These are phyloP conservation scores for Beauveria brongniartii DNA, from an alignment of 2,329 filamentous ascomycete species.

Conservation along the genomic window DNA sequence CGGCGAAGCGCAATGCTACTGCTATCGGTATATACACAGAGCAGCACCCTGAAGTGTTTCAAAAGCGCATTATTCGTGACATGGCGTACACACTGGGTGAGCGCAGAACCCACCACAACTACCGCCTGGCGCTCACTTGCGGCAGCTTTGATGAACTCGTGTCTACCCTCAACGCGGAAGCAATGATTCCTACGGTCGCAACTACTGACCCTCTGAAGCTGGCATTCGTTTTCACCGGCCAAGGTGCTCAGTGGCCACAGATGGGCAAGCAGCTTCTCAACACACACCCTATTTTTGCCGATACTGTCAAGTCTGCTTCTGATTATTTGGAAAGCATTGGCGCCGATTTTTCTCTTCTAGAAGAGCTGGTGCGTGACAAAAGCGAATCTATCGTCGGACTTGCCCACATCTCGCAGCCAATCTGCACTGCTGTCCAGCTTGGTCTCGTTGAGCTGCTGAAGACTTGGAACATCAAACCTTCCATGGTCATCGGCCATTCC, in stretches of 20 bases:
- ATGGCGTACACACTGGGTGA: conserved; percentile 41
- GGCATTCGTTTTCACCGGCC: conserved; percentile 31
- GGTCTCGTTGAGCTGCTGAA: conserved; percentile 35
- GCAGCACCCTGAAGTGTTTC: conserved; percentile 34
- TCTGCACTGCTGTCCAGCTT: conserved; percentile 40
- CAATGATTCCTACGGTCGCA: conserved; percentile 12
- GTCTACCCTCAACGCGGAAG: conserved; percentile 4
- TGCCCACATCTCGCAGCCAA: conserved; percentile 36
- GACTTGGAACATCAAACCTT: conserved; percentile 34
- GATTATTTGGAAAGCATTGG: conserved; percentile 26
- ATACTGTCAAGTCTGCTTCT: conserved; percentile 24
- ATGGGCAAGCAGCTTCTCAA: conserved; percentile 31
- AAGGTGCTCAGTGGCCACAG: conserved; percentile 30
- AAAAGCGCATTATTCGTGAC: conserved; percentile 35
- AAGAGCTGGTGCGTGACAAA: conserved; percentile 29
- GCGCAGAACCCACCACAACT: conserved; percentile 34
- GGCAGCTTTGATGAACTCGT: conserved; percentile 35
- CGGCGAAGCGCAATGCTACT: conserved; percentile 22
- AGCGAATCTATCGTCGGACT: conserved; percentile 26
- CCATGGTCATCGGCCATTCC: conserved; percentile 36
- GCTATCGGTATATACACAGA: conserved; percentile 31
- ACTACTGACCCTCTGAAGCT: conserved; percentile 16
- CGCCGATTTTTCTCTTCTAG: conserved; percentile 27
- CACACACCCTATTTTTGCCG: conserved; percentile 27
- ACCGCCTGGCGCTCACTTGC: conserved; percentile 35